Conservation (phyloP, 805 yeast species). For the Cyberlindnera nakhonratchasimensis region DNA sequence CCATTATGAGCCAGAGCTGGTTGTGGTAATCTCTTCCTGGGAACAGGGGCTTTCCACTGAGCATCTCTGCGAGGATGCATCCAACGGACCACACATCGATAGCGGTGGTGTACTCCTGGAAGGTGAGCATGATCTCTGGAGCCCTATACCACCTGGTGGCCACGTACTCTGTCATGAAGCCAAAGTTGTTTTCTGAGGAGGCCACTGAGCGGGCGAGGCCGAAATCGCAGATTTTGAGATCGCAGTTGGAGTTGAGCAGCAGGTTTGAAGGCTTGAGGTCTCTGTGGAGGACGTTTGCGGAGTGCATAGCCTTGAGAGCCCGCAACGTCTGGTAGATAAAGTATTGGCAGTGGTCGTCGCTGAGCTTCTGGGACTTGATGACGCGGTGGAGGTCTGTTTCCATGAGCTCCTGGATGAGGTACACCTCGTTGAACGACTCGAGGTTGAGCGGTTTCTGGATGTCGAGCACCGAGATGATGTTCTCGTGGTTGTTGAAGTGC, state of each 20-base stretch:
- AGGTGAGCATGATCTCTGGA: conserved; percentile 76
- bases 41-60: conserved; percentile 55
- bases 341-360: conserved; percentile 68
- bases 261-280: conserved; percentile 76
- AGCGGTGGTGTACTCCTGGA: conserved; percentile 69
- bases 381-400: conserved; percentile 68
- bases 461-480: conserved; percentile 63
- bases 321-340: conserved; percentile 67
- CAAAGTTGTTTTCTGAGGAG: conserved; percentile 44
- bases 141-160: conserved; percentile 87
- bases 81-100: conserved; percentile 83
- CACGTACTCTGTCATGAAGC: conserved; percentile 72
- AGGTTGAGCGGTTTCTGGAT: conserved; percentile 59
- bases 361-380: conserved; percentile 51
- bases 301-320: conserved; percentile 68
- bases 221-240: conserved; percentile 74
- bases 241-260: conserved; percentile 65
- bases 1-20: conserved; percentile 63
- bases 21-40: conserved; percentile 75
- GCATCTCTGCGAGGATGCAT: conserved; percentile 70
- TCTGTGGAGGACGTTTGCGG: conserved; percentile 70
- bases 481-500: conserved; percentile 66
- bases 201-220: conserved; percentile 63
- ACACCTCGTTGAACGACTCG: conserved; percentile 66
- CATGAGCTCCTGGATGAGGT: conserved; percentile 74